Conservation (phyloP, 2,329 filamentous ascomycete genomes). For the Beauveria sp. region DNA sequence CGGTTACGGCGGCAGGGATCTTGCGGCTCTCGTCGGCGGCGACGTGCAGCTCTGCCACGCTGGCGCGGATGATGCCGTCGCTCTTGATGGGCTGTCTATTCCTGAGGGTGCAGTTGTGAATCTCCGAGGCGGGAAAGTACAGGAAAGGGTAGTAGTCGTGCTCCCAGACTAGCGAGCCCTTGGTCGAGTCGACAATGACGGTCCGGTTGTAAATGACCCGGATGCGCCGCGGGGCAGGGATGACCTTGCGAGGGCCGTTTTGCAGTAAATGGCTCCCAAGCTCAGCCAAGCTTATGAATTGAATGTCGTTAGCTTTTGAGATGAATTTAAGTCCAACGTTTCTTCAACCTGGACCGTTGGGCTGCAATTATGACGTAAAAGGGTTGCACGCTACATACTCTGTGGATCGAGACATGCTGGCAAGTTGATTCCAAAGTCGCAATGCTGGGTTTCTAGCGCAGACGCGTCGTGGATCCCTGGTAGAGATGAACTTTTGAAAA, state of each 20-base stretch:
- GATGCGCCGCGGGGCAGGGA: conserved; percentile 21
- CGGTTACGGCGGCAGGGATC: conserved; percentile 20
- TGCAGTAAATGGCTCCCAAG: conserved; percentile 20
- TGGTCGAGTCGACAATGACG: conserved; percentile 30
- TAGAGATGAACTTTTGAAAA: background rate
- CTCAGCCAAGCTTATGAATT: conserved; percentile 19
- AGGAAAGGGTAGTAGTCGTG: conserved; percentile 41
- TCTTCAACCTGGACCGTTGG: background rate
- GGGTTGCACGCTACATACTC: background rate
- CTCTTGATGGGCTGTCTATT: conserved; percentile 22
- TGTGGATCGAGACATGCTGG: conserved; percentile 5
- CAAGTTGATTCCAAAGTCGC: background rate
- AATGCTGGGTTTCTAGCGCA: background rate
- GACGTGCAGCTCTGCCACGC: conserved; percentile 26
- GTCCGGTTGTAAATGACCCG: conserved; percentile 26
- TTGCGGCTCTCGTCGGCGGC: conserved; percentile 16
- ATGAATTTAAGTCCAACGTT: background rate
- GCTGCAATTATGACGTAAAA: background rate
- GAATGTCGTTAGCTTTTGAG: background rate
- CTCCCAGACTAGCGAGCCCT: conserved; percentile 35
- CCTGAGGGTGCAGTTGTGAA: conserved; percentile 21
- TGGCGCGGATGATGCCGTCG: conserved; percentile 19
- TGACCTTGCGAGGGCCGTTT: conserved; percentile 20
- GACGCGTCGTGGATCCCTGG: background rate
- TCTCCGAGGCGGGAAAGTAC: conserved; percentile 28